These are phyloP conservation scores for Aspergillus quadrilineatus DNA, from an alignment of 2,329 filamentous ascomycete species.

Conservation along the genomic window DNA sequence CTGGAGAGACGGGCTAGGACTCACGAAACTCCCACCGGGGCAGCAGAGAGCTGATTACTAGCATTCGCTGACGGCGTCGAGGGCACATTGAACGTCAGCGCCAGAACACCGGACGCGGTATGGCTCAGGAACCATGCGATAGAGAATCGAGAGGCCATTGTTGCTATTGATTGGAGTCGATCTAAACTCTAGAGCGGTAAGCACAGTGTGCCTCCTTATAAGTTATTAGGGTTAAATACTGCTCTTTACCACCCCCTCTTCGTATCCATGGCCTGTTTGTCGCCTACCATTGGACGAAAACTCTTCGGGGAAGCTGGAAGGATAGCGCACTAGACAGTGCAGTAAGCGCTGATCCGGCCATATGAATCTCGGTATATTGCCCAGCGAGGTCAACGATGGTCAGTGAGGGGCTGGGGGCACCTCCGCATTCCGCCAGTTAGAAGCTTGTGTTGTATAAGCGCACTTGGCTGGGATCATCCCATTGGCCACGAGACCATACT, in stretches of 20 bases:
- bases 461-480: background rate
- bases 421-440: background rate
- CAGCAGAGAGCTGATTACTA: conserved; percentile 36
- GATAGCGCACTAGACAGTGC: background rate
- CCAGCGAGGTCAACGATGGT: background rate
- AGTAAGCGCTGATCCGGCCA: background rate
- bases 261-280: too few species aligned
- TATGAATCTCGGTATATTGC: background rate
- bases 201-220: background rate
- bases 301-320: background rate
- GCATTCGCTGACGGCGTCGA: conserved; percentile 32
- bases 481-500: background rate
- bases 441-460: background rate
- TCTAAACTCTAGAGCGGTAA: too few species aligned
- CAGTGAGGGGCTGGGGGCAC: background rate
- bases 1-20: conserved; percentile 15
- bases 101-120: background rate
- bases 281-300: background rate
- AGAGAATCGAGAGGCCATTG: background rate
- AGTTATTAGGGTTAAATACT: background rate
- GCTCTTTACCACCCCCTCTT: too few species aligned
- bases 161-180: too few species aligned
- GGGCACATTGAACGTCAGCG: conserved; percentile 38
- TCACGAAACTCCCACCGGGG: conserved; percentile 50
- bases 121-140: background rate